These are phyloP conservation scores for Amanita molliuscula DNA, from an alignment of 768 basidiomycete genomes.

Conservation along the genomic window DNA sequence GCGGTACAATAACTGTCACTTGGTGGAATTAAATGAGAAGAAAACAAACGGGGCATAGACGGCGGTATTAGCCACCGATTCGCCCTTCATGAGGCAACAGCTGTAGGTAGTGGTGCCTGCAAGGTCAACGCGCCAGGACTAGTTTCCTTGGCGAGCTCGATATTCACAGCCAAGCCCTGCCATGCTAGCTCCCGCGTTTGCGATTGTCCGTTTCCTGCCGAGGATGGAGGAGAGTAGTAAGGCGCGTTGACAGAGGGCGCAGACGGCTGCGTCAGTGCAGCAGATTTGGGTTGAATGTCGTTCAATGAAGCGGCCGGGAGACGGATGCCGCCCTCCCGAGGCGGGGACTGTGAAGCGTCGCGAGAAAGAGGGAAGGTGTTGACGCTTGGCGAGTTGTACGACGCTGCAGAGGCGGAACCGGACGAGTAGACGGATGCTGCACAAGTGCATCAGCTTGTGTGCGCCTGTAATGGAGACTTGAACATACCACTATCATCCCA, in stretches of 20 bases:
- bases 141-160: constrained; percentile 1
- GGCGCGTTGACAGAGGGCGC: not conserved
- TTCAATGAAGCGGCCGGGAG: constrained; percentile 64
- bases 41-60: not conserved
- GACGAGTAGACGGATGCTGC: constrained; percentile 45
- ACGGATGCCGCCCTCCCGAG: constrained; percentile 51
- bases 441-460: not conserved
- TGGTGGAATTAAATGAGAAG: constrained; percentile 1
- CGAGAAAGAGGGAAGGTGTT: constrained; percentile 53
- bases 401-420: constrained; percentile 52
- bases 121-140: constrained; percentile 6
- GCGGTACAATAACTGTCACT: not conserved
- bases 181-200: constrained; percentile 2
- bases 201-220: not conserved
- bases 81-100: constrained; percentile 12
- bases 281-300: constrained; percentile 33
- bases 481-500: constrained; percentile 75
- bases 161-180: not conserved
- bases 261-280: constrained; percentile 11
- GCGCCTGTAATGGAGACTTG: not conserved
- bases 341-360: constrained; percentile 40
- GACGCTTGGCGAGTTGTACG: constrained; percentile 55
- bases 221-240: constrained; percentile 2
- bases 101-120: constrained; percentile 12
- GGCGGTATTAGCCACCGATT: constrained; percentile 6